Evolutionary conservation across 129 eudicot species (phyloP).

Genomic region (Helianthus tuberosus): DNA sequence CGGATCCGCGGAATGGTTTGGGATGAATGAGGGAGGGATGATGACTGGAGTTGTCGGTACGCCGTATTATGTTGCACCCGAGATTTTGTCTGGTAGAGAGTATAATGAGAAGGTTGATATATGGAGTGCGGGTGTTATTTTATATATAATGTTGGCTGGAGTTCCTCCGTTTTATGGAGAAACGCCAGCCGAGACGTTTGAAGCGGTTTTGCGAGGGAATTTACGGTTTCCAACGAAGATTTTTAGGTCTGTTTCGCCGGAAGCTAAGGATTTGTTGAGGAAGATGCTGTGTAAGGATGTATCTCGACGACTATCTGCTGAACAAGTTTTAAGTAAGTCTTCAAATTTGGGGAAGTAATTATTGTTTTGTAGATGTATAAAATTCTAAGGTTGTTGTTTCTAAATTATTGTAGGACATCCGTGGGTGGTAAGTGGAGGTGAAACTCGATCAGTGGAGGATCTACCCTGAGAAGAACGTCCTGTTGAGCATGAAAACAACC

Average conservation of each 20-base stretch:
- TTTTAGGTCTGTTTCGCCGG: slow-evolving; percentile 55
- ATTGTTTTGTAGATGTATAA: background rate
- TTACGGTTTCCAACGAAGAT: slow-evolving; percentile 67
- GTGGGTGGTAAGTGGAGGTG: slow-evolving; percentile 35
- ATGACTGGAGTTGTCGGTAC: slow-evolving; percentile 85
- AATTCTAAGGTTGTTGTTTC: background rate
- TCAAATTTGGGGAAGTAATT: background rate
- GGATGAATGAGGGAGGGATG: slow-evolving; percentile 28
- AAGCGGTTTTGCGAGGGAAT: slow-evolving; percentile 62
- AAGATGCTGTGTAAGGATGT: slow-evolving; percentile 82
- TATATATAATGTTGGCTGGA: slow-evolving; percentile 82
- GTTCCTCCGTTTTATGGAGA: slow-evolving; percentile 76
- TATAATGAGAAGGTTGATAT: slow-evolving; percentile 79
- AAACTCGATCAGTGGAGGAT: slow-evolving; percentile 31
- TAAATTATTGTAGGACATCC: slow-evolving; percentile 36
- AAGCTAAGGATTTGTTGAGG: slow-evolving; percentile 75
- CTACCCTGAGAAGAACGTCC: background rate
- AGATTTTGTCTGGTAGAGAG: slow-evolving; percentile 61
- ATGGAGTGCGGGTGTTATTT: slow-evolving; percentile 88
- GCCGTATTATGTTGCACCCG: slow-evolving; percentile 86
- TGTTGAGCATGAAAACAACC: slow-evolving; percentile 8
- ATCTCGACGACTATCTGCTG: slow-evolving; percentile 65
- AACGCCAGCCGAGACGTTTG: slow-evolving; percentile 61
- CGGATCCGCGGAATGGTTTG: slow-evolving; percentile 79
- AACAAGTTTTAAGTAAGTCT: slow-evolving; percentile 76